Evolutionary conservation across 106 monocot species (phyloP).

Genomic region (Platanthera guangdongensis): DNA sequence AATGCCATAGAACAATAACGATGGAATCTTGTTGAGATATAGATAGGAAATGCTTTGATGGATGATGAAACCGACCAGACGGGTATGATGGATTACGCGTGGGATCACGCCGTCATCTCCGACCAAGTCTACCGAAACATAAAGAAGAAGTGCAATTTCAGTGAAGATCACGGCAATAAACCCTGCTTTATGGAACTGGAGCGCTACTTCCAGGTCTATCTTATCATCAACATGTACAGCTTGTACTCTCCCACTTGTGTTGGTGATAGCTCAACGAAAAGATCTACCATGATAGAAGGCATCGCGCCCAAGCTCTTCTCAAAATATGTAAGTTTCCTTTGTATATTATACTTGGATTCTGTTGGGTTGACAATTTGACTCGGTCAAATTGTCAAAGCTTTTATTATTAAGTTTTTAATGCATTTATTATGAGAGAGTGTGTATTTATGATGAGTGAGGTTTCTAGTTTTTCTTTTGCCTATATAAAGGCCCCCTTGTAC

Average conservation of each 20-base stretch:
- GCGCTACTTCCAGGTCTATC: constrained; percentile 55
- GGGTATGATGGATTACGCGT: constrained; percentile 87
- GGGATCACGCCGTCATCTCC: constrained; percentile 96
- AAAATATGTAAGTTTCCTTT: constrained; percentile 34
- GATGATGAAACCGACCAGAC: constrained; percentile 76
- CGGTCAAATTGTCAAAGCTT: no score
- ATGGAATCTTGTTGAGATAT: background rate
- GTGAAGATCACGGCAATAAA: constrained; percentile 1
- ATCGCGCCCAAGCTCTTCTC: constrained; percentile 39
- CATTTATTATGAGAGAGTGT: no score
- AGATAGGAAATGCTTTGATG: constrained; percentile 91
- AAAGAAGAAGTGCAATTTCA: constrained; percentile 73
- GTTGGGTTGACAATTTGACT: no score
- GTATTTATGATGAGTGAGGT: no score
- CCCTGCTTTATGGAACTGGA: constrained; percentile 31
- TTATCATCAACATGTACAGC: constrained; percentile 89
- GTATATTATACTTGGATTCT: background rate
- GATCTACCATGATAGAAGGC: constrained; percentile 26
- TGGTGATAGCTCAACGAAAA: constrained; percentile 6
- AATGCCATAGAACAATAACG: background rate
- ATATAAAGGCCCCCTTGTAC: no score
- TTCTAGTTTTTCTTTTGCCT: no score
- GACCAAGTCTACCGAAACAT: constrained; percentile 58
- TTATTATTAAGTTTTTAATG: no score
- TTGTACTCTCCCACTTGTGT: constrained; percentile 54